Percentiles rank a stretch among this genome's conserved stretches.
Evolutionary conservation across 495 filamentous ascomycete genomes (phyloP).

Genomic region (Xylaria palmicola): DNA sequence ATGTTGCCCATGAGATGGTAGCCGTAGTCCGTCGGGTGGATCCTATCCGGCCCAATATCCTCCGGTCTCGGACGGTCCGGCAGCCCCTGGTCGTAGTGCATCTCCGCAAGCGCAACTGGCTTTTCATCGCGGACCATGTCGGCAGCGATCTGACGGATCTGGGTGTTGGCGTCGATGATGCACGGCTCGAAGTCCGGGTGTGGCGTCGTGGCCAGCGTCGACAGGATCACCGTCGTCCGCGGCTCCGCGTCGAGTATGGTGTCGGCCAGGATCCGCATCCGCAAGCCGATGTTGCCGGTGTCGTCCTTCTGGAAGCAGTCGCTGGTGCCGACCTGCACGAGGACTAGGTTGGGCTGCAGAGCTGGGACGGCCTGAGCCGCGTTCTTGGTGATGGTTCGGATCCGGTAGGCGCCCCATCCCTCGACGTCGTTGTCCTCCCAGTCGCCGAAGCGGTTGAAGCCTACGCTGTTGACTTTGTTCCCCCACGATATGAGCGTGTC

Average conservation of each 20-base stretch:
- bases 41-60: slow-evolving; percentile 24
- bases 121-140: slow-evolving; percentile 36
- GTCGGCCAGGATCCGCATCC: slow-evolving; percentile 27
- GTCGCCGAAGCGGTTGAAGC: slow-evolving; percentile 32
- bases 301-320: slow-evolving; percentile 33
- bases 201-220: slow-evolving; percentile 23
- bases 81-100: slow-evolving; percentile 25
- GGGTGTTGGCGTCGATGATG: slow-evolving; percentile 30
- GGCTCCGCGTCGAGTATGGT: slow-evolving; percentile 24
- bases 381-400: slow-evolving; percentile 22
- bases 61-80: slow-evolving; percentile 28
- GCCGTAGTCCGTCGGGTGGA: slow-evolving; percentile 44
- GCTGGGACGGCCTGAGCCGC: slow-evolving; percentile 23
- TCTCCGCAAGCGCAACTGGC: slow-evolving; percentile 24
- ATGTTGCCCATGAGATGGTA: slow-evolving; percentile 49
- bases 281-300: slow-evolving; percentile 18
- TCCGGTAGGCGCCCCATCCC: slow-evolving; percentile 25
- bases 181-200: slow-evolving; percentile 28
- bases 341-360: slow-evolving; percentile 28
- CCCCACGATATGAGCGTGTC: slow-evolving; percentile 26
- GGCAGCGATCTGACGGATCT: slow-evolving; percentile 33
- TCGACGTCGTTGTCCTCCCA: slow-evolving; percentile 33
- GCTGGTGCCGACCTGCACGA: slow-evolving; percentile 32
- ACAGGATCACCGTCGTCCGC: slow-evolving; percentile 26
- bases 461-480: slow-evolving; percentile 29